Evolutionary conservation across 2,329 filamentous ascomycete species (phyloP), one percentile per base, ranked within the genome.

Genomic region (Leptographium procerum): DNA sequence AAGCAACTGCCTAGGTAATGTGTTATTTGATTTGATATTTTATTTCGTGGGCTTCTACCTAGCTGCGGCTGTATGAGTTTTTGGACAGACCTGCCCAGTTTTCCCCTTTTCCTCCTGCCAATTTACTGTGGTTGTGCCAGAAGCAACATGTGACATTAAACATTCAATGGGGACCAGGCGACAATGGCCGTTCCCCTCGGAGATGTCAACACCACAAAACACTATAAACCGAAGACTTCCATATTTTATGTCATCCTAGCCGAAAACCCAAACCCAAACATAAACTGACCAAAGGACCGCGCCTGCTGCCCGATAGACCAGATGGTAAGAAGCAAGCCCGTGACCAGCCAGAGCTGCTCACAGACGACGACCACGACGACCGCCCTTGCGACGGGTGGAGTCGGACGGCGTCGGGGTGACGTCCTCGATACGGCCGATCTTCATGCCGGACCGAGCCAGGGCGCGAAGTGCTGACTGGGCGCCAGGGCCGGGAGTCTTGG

Each of bases 341-440:
- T 29, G 29, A 56, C 16, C 31, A 28, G 31, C 22, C 26, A 40
- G 48, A 24, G 33, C 26, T 6, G 43, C 57, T 89, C 83, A 99
- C 79, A 99, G 89, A 96, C 94, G 92, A 82, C 94, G 94, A 97
- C 94, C 94, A 89, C 94, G 92, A 81, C 94, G 91, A 96, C 94
- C 94, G 83, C 94, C 94, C 91, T 99, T 99, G 83, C 92, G 91
- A 81, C 94, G 89, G 73, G 94, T 99, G 77, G 90, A 96, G 81
- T 99, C 94, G 78, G 94, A 99, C 71, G 95, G 94, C 63, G 94
- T 99, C 71, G 94, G 94, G 71, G 95, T 99, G 66, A 99, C 94
- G 77, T 99, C 94, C 88, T 99, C 94, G 72, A 99, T 99, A 75
- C 94, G 89, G 75, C 94, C 94, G 71, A 99, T 99, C 84, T 92